Evolutionary conservation across 1,284 basidiomycete species (phyloP).

Genomic region (Dichomitus squalens): DNA sequence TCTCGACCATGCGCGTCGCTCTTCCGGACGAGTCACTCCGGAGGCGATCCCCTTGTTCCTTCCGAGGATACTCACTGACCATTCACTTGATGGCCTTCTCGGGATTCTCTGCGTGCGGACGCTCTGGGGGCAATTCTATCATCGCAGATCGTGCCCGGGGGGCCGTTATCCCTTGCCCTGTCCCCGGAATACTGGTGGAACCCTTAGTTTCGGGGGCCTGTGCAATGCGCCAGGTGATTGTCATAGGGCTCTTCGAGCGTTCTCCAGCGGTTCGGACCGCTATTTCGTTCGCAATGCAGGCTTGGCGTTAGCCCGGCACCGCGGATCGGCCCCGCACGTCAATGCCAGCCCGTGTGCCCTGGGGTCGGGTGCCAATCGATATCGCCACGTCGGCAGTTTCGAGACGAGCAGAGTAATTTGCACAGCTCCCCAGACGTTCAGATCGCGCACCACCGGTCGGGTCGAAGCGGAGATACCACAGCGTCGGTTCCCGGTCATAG

Average conservation of each 20-base stretch:
- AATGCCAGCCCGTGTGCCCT: not conserved
- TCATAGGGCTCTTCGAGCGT: not conserved
- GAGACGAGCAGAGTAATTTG: not conserved
- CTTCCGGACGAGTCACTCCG: not conserved
- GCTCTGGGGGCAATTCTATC: not conserved
- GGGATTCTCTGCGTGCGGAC: not conserved
- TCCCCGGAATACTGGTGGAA: not conserved
- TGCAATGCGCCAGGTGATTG: constrained; percentile 1
- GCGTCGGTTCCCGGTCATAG: not conserved
- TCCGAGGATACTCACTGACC: not conserved
- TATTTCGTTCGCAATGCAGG: constrained; percentile 8
- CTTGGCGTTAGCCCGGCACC: not conserved
- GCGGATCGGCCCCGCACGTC: constrained; percentile 14
- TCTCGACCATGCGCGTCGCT: not conserved
- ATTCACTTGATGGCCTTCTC: not conserved
- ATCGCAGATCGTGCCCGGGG: constrained; percentile 4
- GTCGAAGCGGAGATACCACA: not conserved
- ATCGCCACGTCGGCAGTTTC: not conserved
- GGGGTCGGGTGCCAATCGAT: not conserved
- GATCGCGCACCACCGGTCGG: not conserved
- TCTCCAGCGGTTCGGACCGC: constrained; percentile 15
- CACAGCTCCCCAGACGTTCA: not conserved
- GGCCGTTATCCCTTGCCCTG: constrained; percentile 1
- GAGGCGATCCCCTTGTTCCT: not conserved
- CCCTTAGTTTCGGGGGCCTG: constrained; percentile 1